A percentile compares a stretch with the other conserved stretches of the same genome.
Evolutionary conservation across 495 filamentous ascomycete species (phyloP).

Genomic region (Pyronema domesticum): DNA sequence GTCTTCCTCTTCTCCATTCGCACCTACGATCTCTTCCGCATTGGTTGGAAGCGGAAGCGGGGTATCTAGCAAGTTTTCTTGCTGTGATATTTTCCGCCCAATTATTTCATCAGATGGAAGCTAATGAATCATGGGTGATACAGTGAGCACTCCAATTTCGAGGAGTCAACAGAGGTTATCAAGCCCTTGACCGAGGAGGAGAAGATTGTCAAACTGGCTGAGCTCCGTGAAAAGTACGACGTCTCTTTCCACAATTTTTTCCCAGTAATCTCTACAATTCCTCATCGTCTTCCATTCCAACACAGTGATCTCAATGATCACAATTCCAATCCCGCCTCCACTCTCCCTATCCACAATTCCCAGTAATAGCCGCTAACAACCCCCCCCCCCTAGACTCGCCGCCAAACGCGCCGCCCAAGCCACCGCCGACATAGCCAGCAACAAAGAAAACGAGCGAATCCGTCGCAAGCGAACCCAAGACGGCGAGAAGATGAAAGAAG

Average conservation of each 20-base stretch:
- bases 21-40: not conserved
- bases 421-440: slow-evolving; percentile 59
- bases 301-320: not conserved
- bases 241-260: too few relatives aligned
- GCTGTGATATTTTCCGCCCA: not conserved
- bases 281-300: not conserved
- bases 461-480: slow-evolving; percentile 67
- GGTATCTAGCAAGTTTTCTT: too few relatives aligned
- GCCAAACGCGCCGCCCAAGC: slow-evolving; percentile 55
- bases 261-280: not conserved
- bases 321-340: too few relatives aligned
- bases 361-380: not conserved
- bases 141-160: slow-evolving; percentile 74
- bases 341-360: not conserved
- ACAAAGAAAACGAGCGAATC: slow-evolving; percentile 72
- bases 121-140: not conserved
- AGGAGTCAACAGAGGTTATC: slow-evolving; percentile 81
- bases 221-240: slow-evolving; percentile 44
- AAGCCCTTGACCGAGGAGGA: slow-evolving; percentile 82
- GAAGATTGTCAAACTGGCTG: slow-evolving; percentile 59
- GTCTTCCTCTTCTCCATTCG: slow-evolving; percentile 7
- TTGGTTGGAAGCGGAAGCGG: not conserved
- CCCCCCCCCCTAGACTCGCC: slow-evolving; percentile 29
- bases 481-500: slow-evolving; percentile 61
- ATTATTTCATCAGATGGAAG: too few relatives aligned